Base-by-base conservation (phyloP, 2,329 filamentous ascomycete genomes). In the Aureobasidium uvarum region DNA sequence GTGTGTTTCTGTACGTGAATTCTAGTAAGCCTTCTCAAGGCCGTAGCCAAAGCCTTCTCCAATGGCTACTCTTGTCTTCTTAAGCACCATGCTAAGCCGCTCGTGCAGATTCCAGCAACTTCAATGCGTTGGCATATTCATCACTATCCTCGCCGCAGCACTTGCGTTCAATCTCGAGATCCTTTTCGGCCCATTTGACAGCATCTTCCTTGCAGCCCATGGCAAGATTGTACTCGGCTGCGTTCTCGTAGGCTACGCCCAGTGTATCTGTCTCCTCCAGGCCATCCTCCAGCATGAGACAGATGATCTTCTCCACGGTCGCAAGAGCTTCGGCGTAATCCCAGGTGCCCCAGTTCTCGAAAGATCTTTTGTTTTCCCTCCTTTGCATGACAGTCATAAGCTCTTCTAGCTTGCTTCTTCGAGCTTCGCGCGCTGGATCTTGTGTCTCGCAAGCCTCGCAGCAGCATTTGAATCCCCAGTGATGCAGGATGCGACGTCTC, bases 401-500 rank as follows among this genome's bases (percentile, higher is more conserved):
- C 36, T 66, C 50, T 33, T 52, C 56, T n/a, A 70, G 41, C 28
- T 50, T 58, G 48, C 41, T 43, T 36, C 69, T 64, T 6, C 68
- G 65, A 18, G 11, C 5, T 13, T 68, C 66, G 23, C 31, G 41
- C 18, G 14, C 14, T 4, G 62, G 66, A 16, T 70, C 69, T 2
- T 58, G 23, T 28, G 72, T 69, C 10, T 52, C 38, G 67, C 74
- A 75, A 7, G 70, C 69, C 7, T 36, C 28, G 45, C 74, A 75
- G 1, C 65, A 48, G 66, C 74, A 75, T 23, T 60, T 69, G 68
- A 75, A 75, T 28, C 68, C 71, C 65, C 73, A 74, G 50, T 69
- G 66, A n/a, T 70, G 67, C 14, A 71, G 64, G 1, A 65, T 33
- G 13, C 66, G 63, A n/a, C 67, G 52, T 36, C 62, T 62, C 36